Evolutionary conservation across 1,284 basidiomycete species (phyloP), one percentile per base, ranked within the genome.

Genomic region (Ceratobasidium sp.): DNA sequence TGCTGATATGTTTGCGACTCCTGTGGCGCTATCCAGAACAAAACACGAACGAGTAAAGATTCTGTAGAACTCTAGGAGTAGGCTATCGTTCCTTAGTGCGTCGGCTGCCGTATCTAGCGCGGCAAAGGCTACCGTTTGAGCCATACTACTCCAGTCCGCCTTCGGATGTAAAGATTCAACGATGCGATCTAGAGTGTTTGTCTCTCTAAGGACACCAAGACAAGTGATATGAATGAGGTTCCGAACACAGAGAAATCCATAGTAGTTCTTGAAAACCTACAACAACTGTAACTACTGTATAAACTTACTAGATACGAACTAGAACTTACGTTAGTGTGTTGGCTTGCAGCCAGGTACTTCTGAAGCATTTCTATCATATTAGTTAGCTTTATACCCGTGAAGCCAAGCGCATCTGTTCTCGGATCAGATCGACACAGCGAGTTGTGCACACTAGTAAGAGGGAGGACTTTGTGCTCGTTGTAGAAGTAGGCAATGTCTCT

Each of bases 241-340:
- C 5, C 61, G 61, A 28, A 64, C 26, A 28, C 61, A 42, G 10
- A 64, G 42, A 28, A 45, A 64, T 8, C 61, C 61, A 23, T 64
- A 64, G 39, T 64, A 64, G n/a, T 64, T 28, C 26, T 64, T 47
- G 20, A 64, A 64, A 5, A 64, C 28, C 61, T 64, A 28, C 3
- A 5, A 17, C 10, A 10, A 56, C 8, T 56, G 1, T 1, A 17
- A 11, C 26, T 13, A 6, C 54, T 33, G 28, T 8, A 28, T 17
- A 23, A 51, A 23, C 49, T 51, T 15, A 5, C 20, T 23, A 53
- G n/a, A 26, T 8, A n/a, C 13, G 51, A 17, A 45, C 11, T 4
- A 11, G 3, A 15, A 51, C 49, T 11, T n/a, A 51, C 49, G 49
- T 51, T 51, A 7, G 49, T 51, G 17, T 20, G 13, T n/a, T n/a